Evolutionary conservation across 2,329 filamentous ascomycete species (phyloP), one percentile per base, ranked within the genome.

Genomic region (Aschersonia sp.): DNA sequence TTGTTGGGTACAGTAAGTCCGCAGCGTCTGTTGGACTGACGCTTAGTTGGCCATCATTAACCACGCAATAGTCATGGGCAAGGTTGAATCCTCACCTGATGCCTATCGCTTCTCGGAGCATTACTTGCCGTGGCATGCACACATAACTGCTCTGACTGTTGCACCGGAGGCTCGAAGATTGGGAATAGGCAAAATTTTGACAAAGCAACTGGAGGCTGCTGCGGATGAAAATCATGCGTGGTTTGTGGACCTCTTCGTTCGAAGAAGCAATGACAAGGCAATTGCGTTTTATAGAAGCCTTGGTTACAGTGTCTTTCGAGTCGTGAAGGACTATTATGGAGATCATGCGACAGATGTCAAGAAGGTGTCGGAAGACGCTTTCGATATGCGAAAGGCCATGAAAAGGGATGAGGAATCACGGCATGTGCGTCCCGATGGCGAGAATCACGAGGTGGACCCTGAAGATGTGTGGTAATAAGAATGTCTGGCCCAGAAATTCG

Each of bases 71-170:
- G 89, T 98, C 62, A 94, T 98, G 78, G 92, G 91, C 61, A 98
- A 98, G 70, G 78, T 94, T 51, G 91, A 97, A 71, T 82, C 88
- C 53, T 94, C 88, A 48, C 84, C 85, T 12, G 73, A 85, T 43
- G 80, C 81, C 47, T 78, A 85, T 62, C 75, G 79, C 51, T 80
- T 80, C 58, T 92, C 87, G 45, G 75, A 83, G 58, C 89, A 96
- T 68, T 94, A 94, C 68, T 83, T 95, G n/a, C 91, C 91, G n/a
- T 97, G 89, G 87, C 92, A 98, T 69, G 91, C 89, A 28, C 92
- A 98, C 67, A 94, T 98, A 61, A 98, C 92, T 4, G 92, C 91
- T 38, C 74, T 98, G 46, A 97, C 92, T 0, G 87, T 98, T 28
- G 84, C 91, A 0, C 92, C 92, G 0, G 80, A 84, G 49, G 88